Evolutionary conservation across 2,329 filamentous ascomycete genomes (phyloP), one percentile per base, ranked within the genome.

Genomic region (Monosporascus sp.): DNA sequence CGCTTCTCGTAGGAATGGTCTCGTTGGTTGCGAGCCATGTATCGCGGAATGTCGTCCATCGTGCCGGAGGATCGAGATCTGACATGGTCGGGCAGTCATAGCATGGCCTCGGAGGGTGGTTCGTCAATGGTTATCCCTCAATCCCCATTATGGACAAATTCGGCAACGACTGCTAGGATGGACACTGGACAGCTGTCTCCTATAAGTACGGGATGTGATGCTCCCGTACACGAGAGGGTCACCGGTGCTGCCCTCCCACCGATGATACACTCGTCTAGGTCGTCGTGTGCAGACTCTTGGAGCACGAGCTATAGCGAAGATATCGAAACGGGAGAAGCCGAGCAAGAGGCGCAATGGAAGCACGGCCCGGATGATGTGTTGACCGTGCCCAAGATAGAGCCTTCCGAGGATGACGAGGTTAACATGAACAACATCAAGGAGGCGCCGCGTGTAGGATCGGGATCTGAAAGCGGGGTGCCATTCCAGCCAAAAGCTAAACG

Each of bases 311-410:
- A 72, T 58, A 68, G 67, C 51, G 71, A 70, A 25, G 60, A 60
- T 45, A 55, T 53, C 44, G 60, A 75, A 2, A 64, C 60, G 44
- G 69, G 72, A 15, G 70, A 71, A 49, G 60, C 62, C 41, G 71
- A 76, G 20, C 69, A 73, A 36, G 75, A 78, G 31, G 65, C 69
- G 50, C 65, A 69, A 39, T 80, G 77, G 78, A 77, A 80, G 44
- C 74, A 72, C 31, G 69, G 64, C 43, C 70, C 74, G 5, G 75
- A 77, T 50, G 75, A 78, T 38, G 66, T 72, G 39, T 60, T 78
- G 46, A 62, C 76, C 15, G 67, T 79, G 7, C 79, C 80, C 7
- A 86, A 86, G 64, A 60, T 80, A 11, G 82, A 85, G 60, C 80
- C 81, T 2, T 55, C 73, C 48, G 82, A 85, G 48, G 78, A 85